Conservation (phyloP, 179 eudicot species). For the Heliamphora pulchella region DNA sequence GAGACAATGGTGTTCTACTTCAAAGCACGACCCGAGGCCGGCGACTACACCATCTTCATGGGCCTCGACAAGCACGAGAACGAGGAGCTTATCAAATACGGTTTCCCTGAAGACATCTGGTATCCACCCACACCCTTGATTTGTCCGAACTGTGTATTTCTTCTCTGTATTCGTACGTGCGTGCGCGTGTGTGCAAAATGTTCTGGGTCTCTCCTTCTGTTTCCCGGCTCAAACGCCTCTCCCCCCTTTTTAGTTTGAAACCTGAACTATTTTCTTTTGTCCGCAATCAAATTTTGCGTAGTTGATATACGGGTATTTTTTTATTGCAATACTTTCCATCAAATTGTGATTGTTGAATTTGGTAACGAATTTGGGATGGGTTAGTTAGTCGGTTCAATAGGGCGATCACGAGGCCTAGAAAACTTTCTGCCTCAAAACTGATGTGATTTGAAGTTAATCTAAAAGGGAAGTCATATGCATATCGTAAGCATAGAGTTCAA, state of each 20-base stretch:
- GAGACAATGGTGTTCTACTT: slow-evolving; percentile 82
- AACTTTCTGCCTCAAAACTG: not conserved
- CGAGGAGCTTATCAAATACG: slow-evolving; percentile 93
- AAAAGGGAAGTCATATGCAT: not conserved
- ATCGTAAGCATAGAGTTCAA: not conserved
- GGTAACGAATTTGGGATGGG: not conserved
- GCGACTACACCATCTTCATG: slow-evolving; percentile 94
- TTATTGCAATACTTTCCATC: not conserved
- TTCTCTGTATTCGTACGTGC: too few relatives aligned
- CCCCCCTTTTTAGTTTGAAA: not conserved
- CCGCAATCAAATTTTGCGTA: not conserved
- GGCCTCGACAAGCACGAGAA: slow-evolving; percentile 89
- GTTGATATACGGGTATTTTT: not conserved
- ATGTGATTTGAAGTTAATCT: not conserved
- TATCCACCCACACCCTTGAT: slow-evolving; percentile 7
- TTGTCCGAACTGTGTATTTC: not conserved
- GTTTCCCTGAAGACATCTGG: slow-evolving; percentile 95
- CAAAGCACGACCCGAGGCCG: slow-evolving; percentile 87
- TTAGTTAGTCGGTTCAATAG: not conserved
- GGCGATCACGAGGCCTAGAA: not conserved
- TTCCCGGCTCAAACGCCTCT: too few relatives aligned
- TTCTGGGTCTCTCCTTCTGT: too few relatives aligned
- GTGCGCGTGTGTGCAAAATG: too few relatives aligned
- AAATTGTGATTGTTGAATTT: not conserved
- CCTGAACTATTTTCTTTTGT: not conserved